Base-by-base conservation (phyloP, 176 grass and related monocot species). In the Cenchrus purpureus region DNA sequence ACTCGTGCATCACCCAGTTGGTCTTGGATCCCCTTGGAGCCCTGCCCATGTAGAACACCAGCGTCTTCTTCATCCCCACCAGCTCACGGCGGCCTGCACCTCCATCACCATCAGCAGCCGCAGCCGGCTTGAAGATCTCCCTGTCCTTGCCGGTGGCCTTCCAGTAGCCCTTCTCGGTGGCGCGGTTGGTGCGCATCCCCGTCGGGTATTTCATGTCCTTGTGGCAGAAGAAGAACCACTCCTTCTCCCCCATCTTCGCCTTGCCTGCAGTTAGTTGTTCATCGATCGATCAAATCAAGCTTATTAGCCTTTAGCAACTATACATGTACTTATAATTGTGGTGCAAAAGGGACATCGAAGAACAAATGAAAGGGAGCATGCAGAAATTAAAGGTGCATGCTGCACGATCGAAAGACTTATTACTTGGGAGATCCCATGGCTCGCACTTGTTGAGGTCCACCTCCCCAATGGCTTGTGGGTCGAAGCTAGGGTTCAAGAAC, bases 1-100 rank as follows among this genome's bases (percentile, higher is more conserved):
- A 97, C 60, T 97, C 94, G 82, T 97, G 94, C 83, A 97, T 97
- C 67, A 94, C 89, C 94, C 94, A 97, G 61, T 88, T 90, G 58
- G 91, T 92, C 76, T 94, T 97, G 71, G 74, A 19, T n/a, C 94
- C 94, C 46, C 79, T 71, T 3, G 94, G 94, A 73, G 94, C 91
- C 6, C 91, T 91, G 44, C 94, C 94, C 79, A 12, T 90, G 87
- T 97, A 90, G 66, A 97, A 97, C 31, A 97, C 94, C 12, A 97
- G 89, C 65, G 94, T 97, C 82, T 97, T 97, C 84, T 94, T 94
- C 94, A 92, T 90, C 68, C 94, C 94, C 0, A 97, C 84, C 44
- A 90, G 87, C 2, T 60, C 50, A 34, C 80, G 61, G 2, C 80
- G 61, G 2, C 40, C 19, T 14, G 16, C 28, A 17, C 42, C 54